A percentile compares a stretch with the other conserved stretches of the same genome.
phyloP scores from a whole-genome alignment of 164 flowering plant genomes.

The Liriodendron chinense region DNA sequence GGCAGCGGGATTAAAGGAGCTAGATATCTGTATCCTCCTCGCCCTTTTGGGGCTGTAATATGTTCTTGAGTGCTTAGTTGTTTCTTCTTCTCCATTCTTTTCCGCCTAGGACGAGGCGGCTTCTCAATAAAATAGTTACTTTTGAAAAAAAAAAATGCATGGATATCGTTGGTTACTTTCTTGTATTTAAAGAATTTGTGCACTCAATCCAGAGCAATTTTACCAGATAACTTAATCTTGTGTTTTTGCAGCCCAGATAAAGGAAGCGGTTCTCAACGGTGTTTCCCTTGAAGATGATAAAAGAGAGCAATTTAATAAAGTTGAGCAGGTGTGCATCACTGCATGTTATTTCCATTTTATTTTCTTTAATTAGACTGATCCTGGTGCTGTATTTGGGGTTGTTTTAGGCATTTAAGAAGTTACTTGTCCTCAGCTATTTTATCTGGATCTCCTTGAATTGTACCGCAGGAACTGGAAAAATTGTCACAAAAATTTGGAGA shows the following conservation, averaged over 20 bases:
- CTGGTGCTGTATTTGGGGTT: neutral
- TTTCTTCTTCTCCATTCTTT: too few species aligned
- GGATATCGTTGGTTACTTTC: neutral
- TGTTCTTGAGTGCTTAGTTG: too few species aligned
- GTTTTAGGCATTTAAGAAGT: neutral
- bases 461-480: conserved; percentile 72
- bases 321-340: conserved; percentile 64
- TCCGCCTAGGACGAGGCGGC: too few species aligned
- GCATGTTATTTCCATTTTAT: neutral
- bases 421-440: neutral
- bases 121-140: too few species aligned
- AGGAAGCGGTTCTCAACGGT: conserved; percentile 91
- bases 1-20: too few species aligned
- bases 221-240: neutral
- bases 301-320: conserved; percentile 77
- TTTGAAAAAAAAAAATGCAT: too few species aligned
- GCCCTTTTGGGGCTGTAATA: too few species aligned
- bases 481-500: conserved; percentile 79
- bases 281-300: conserved; percentile 86
- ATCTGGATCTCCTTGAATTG: neutral
- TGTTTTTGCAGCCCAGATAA: conserved; percentile 63
- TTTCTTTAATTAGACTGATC: neutral
- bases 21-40: too few species aligned
- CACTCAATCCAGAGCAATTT: neutral
- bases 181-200: neutral